A percentile compares a stretch with the other conserved stretches of the same genome.
Evolutionary conservation across 352 stramenopile genomes (phyloP).

Genomic region (Phytophthora chlamydospora): DNA sequence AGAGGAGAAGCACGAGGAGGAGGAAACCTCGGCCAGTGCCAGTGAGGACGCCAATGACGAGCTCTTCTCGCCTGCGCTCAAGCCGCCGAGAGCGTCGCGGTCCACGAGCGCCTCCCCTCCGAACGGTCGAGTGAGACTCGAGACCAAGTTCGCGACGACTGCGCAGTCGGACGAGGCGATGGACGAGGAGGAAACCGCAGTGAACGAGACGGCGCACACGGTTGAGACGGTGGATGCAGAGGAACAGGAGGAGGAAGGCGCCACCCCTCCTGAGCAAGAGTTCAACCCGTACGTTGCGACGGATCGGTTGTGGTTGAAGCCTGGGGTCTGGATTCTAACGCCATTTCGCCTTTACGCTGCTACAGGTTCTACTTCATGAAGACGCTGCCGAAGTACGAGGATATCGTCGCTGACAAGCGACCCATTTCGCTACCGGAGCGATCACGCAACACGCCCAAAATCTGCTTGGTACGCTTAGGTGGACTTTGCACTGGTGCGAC

Average conservation of each 20-base stretch:
- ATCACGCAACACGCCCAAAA: constrained; percentile 61
- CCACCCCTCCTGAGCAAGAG: constrained; percentile 54
- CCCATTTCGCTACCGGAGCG: constrained; percentile 61
- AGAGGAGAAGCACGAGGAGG: constrained; percentile 19
- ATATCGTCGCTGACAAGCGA: constrained; percentile 59
- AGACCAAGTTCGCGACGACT: constrained; percentile 35
- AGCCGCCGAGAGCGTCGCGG: constrained; percentile 49
- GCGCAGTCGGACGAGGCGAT: constrained; percentile 34
- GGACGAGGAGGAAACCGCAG: constrained; percentile 35
- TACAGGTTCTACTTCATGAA: constrained; percentile 89
- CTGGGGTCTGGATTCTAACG: constrained; percentile 2
- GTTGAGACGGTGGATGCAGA: constrained; percentile 29
- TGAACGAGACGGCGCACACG: constrained; percentile 16
- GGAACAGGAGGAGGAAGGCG: constrained; percentile 46
- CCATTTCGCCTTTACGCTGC: neutral
- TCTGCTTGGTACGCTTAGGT: constrained; percentile 59
- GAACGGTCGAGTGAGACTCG: constrained; percentile 35
- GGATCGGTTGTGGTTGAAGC: neutral
- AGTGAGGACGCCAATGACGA: constrained; percentile 47
- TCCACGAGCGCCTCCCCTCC: constrained; percentile 45
- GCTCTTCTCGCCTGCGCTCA: constrained; percentile 81
- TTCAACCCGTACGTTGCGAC: constrained; percentile 76
- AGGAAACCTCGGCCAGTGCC: constrained; percentile 16
- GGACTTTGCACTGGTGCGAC: neutral
- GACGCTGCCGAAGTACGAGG: constrained; percentile 81